Evolutionary conservation across 208 protist genomes (phyloP), one percentile per base, ranked within the genome.

Genomic region (Borovskyia barvae): DNA sequence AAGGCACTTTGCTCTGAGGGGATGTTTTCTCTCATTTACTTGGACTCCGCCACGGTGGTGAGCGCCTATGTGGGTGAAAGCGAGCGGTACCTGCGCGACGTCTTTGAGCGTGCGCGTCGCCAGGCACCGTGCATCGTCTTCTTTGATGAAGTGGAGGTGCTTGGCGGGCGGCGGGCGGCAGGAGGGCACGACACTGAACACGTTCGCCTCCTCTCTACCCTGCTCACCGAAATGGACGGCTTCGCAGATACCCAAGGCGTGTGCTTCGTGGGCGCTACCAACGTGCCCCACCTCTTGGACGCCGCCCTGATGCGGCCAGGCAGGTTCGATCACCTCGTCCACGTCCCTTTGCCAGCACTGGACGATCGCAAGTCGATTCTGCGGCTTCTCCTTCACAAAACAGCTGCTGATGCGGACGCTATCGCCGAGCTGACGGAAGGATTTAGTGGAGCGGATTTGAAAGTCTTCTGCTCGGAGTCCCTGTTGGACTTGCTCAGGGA

Each of bases 221-320:
- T 99, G 20, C 66, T 99, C 7, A 99, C 96, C 12, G 98, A 99
- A 74, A 96, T 99, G 84, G 98, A 99, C 73, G 97, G 97, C 17
- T 92, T 99, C 56, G 69, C 93, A 20, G 66, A 75, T n/a, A 60
- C 65, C 7, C 46, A 32, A 22, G 86, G 77, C 3, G 87, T 97
- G 1, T 95, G 85, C 60, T 93, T 97, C 65, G 79, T 97, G 2
- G 93, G 89, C 7, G 90, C 93, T 46, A 97, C 93, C 0, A 97
- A 97, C 54, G 77, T 85, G 42, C 90, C 90, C n/a, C 81, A 96
- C 55, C 67, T 95, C 36, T 43, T 97, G 42, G 93, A 97, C 51
- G 58, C 70, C 25, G 93, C 93, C 0, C 66, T 97, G 20, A 78
- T 97, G 52, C 80, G 93, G 12, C 93, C 93, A 8, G 93, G 93